phyloP scores from a whole-genome alignment of 129 eudicot species.

The Heracleum sosnowskyi region DNA sequence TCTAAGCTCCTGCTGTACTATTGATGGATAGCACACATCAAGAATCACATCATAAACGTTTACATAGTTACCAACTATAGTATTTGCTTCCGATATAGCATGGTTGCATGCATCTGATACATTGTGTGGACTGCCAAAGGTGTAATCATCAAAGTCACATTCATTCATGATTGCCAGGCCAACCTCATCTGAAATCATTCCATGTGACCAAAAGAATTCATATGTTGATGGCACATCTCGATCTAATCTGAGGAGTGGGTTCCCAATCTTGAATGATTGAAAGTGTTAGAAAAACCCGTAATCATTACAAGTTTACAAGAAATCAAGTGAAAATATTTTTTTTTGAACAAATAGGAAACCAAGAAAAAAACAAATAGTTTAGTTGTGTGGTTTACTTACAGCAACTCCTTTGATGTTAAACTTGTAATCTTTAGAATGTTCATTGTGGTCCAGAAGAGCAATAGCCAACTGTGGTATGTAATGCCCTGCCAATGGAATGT shows the following conservation, averaged over 20 bases:
- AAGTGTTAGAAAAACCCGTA: not conserved
- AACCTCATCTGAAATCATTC: constrained; percentile 95
- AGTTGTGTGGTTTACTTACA: constrained; percentile 37
- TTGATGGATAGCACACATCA: constrained; percentile 92
- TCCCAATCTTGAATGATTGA: constrained; percentile 46
- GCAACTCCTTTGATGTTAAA: constrained; percentile 92
- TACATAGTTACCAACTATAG: constrained; percentile 60
- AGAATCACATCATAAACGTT: constrained; percentile 78
- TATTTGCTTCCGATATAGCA: constrained; percentile 57
- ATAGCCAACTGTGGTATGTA: constrained; percentile 87
- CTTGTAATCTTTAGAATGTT: constrained; percentile 60
- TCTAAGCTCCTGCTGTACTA: constrained; percentile 85
- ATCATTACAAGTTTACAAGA: not conserved
- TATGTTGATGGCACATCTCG: constrained; percentile 74
- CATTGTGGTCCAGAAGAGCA: constrained; percentile 74
- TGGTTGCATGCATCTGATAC: constrained; percentile 46
- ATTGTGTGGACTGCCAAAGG: constrained; percentile 70
- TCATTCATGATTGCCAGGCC: constrained; percentile 73
- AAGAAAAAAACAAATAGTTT: not conserved
- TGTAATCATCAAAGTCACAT: constrained; percentile 83
- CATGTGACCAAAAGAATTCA: constrained; percentile 96
- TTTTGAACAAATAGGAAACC: not conserved
- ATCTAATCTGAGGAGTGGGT: constrained; percentile 85
- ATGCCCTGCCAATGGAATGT: constrained; percentile 46
- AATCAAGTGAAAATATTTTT: not conserved